Evolutionary conservation across 1,284 basidiomycete species (phyloP).

Genomic region (Cystodermella granulosa): DNA sequence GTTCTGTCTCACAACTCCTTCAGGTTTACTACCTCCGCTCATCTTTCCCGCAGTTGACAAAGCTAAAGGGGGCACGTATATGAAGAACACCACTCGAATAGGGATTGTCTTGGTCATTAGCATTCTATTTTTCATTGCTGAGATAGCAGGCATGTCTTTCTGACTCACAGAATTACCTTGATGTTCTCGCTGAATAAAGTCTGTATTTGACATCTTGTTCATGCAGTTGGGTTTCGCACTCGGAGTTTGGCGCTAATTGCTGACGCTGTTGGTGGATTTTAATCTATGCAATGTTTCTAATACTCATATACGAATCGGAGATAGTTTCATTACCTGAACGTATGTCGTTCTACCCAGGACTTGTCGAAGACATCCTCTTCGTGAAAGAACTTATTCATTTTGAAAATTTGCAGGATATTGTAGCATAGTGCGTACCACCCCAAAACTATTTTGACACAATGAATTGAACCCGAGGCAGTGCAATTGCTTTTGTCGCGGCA

Average conservation of each 20-base stretch:
- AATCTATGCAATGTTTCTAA: not conserved
- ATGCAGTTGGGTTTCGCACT: slow-evolving; percentile 46
- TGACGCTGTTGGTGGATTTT: slow-evolving; percentile 40
- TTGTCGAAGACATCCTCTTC: too few relatives aligned
- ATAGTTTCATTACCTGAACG: slow-evolving; percentile 51
- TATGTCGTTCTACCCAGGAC: slow-evolving; percentile 17
- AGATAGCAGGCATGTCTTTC: slow-evolving; percentile 39
- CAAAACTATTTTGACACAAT: not conserved
- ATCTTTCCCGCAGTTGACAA: too few relatives aligned
- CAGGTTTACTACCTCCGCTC: too few relatives aligned
- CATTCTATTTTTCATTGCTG: slow-evolving; percentile 42
- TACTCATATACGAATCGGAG: not conserved
- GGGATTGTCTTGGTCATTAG: slow-evolving; percentile 44
- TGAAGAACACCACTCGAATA: slow-evolving; percentile 46
- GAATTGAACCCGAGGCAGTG: slow-evolving; percentile 19
- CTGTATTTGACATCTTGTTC: not conserved
- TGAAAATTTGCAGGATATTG: slow-evolving; percentile 20
- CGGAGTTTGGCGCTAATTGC: slow-evolving; percentile 48
- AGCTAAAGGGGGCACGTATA: too few relatives aligned
- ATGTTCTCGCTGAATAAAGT: slow-evolving; percentile 2
- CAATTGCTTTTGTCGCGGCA: slow-evolving; percentile 39
- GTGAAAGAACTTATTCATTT: not conserved
- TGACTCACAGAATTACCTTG: too few relatives aligned
- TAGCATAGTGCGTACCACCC: slow-evolving; percentile 22
- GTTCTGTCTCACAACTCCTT: too few relatives aligned